Conservation (phyloP, 176 grass and related monocot species). For the Oropetium thomaeum region DNA sequence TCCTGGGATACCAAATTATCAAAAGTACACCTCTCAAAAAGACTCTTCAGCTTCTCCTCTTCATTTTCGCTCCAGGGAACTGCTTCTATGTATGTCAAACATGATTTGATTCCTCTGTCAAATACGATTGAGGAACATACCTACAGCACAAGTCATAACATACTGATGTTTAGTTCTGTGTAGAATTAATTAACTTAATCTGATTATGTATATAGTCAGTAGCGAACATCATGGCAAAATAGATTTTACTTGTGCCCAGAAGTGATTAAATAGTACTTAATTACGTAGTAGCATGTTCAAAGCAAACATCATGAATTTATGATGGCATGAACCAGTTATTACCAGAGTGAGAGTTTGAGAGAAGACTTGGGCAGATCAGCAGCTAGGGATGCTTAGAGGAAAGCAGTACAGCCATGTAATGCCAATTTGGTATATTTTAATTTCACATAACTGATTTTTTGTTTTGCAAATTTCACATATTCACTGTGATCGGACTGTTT, state of each 20-base stretch:
- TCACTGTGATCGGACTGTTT: not conserved
- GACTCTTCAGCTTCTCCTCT: slow-evolving; percentile 73
- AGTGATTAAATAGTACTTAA: too few relatives aligned
- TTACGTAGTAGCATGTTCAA: too few relatives aligned
- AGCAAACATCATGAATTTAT: too few relatives aligned
- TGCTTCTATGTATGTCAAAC: slow-evolving; percentile 74
- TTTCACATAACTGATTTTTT: too few relatives aligned
- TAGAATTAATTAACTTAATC: not conserved
- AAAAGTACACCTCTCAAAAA: slow-evolving; percentile 54
- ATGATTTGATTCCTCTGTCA: slow-evolving; percentile 53
- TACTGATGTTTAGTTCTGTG: not conserved
- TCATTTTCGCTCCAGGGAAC: slow-evolving; percentile 77
- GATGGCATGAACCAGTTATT: not conserved
- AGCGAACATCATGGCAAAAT: too few relatives aligned
- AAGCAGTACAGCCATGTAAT: not conserved
- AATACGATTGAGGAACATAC: slow-evolving; percentile 67
- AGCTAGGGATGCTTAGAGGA: too few relatives aligned
- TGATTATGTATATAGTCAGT: not conserved
- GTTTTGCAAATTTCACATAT: not conserved
- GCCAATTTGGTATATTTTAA: not conserved
- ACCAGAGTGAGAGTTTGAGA: too few relatives aligned
- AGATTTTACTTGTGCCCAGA: too few relatives aligned
- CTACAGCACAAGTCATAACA: slow-evolving; percentile 29
- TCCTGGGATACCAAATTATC: slow-evolving; percentile 57
- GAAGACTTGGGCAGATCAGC: too few relatives aligned